Evolutionary conservation across 495 filamentous ascomycete genomes (phyloP).

Genomic region (Trypethelium eluteriae): DNA sequence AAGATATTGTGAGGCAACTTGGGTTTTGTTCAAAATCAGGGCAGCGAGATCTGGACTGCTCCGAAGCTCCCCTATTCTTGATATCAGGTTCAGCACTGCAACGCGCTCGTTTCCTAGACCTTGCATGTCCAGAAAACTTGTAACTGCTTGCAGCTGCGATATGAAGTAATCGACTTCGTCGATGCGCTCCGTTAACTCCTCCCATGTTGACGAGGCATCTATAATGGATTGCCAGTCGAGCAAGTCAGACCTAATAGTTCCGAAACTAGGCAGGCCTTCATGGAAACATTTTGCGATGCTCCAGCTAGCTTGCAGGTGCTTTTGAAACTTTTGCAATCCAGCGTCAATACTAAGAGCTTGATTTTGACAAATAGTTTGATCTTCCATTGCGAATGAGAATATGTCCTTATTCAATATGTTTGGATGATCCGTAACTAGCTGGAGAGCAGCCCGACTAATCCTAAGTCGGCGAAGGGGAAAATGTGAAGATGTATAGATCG

Average conservation of each 20-base stretch:
- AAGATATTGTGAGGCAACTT: conserved; percentile 63
- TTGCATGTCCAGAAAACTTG: conserved; percentile 71
- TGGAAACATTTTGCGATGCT: background rate
- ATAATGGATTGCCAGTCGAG: conserved; percentile 47
- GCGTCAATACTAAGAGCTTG: conserved; percentile 45
- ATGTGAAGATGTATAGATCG: conserved; percentile 23
- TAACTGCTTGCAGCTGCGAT: conserved; percentile 57
- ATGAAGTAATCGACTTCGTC: conserved; percentile 55
- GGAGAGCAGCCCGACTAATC: conserved; percentile 22
- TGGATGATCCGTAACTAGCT: conserved; percentile 16
- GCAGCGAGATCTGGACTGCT: conserved; percentile 45
- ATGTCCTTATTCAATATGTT: background rate
- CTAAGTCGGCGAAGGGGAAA: conserved; percentile 32
- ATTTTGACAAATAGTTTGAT: conserved; percentile 11
- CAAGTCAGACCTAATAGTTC: conserved; percentile 44
- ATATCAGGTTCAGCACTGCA: conserved; percentile 42
- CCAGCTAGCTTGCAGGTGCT: conserved; percentile 50
- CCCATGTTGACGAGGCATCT: conserved; percentile 41
- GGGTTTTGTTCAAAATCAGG: conserved; percentile 10
- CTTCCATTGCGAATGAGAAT: background rate
- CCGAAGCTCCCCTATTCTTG: conserved; percentile 51
- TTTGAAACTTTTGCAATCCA: conserved; percentile 45
- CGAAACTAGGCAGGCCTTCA: conserved; percentile 36
- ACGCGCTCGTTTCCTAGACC: conserved; percentile 46
- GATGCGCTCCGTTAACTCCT: conserved; percentile 48